Percentiles rank a stretch among this genome's conserved stretches.
Conservation (phyloP, 2,329 filamentous ascomycete genomes). For the Phialophora chinensis region DNA sequence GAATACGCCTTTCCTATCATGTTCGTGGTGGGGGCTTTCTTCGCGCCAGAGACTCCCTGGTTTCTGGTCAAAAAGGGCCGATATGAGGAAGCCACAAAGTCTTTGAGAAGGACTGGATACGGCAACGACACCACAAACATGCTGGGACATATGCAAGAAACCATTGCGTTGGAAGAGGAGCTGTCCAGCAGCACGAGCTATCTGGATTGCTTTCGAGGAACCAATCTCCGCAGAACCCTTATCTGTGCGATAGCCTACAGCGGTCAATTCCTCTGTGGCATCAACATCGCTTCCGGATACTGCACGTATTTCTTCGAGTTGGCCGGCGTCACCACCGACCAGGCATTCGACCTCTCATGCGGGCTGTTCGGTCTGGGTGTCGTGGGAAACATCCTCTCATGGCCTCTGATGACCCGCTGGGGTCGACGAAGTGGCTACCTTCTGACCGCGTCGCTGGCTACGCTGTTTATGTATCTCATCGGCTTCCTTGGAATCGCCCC, state of each 20-base stretch:
- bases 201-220: conserved; percentile 43
- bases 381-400: background rate
- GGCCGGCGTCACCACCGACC: conserved; percentile 45
- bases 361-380: conserved; percentile 41
- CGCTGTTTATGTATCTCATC: conserved; percentile 42
- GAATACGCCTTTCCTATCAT: conserved; percentile 60
- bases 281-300: conserved; percentile 42
- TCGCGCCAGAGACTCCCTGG: conserved; percentile 20
- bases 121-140: background rate
- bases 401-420: background rate
- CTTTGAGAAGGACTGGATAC: background rate
- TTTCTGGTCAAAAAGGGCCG: conserved; percentile 14
- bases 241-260: conserved; percentile 48
- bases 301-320: conserved; percentile 50
- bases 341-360: conserved; percentile 65
- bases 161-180: conserved; percentile 35
- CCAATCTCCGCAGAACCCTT: conserved; percentile 49
- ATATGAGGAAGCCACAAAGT: conserved; percentile 5
- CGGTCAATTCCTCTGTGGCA: conserved; percentile 46
- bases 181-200: conserved; percentile 42
- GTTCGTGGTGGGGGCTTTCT: conserved; percentile 45
- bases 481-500: conserved; percentile 41
- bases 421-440: conserved; percentile 52
- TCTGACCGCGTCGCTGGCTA: conserved; percentile 41
- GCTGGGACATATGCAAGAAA: background rate